phyloP scores from a whole-genome alignment of 1,284 basidiomycete genomes.

The Naganishia cerealis region DNA sequence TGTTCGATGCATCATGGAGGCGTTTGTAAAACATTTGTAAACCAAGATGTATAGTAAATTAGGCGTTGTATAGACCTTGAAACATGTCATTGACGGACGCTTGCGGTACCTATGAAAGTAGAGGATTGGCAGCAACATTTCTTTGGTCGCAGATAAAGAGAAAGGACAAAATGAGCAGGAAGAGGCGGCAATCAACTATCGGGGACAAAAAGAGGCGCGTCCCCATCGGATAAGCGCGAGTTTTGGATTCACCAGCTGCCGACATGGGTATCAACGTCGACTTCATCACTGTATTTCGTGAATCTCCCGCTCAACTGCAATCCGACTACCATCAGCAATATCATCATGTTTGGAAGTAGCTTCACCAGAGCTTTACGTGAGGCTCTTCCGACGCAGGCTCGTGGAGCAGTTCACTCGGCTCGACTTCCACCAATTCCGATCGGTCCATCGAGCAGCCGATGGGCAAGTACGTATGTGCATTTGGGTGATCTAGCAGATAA shows the following conservation, averaged over 20 bases:
- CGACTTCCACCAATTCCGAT: constrained; percentile 20
- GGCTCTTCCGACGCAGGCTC: constrained; percentile 21
- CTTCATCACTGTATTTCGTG: constrained; percentile 1
- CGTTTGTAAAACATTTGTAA: neutral
- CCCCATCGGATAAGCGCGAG: constrained; percentile 17
- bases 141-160: too few relatives aligned
- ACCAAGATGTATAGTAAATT: neutral
- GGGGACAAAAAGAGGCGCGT: constrained; percentile 22
- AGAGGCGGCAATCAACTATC: neutral
- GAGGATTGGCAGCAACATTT: neutral
- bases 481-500: constrained; percentile 45
- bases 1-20: neutral
- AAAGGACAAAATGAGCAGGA: neutral
- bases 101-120: neutral
- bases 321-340: neutral
- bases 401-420: neutral
- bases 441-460: constrained; percentile 34
- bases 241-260: constrained; percentile 7
- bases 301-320: neutral
- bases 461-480: constrained; percentile 38
- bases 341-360: constrained; percentile 16
- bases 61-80: neutral
- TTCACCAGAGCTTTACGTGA: constrained; percentile 22
- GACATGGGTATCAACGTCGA: neutral
- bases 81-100: neutral